Percentiles rank a stretch among this genome's conserved stretches.
These are phyloP conservation scores for Osmanthus fragrans DNA, from an alignment of 257 asterid genomes.

Conservation along the genomic window DNA sequence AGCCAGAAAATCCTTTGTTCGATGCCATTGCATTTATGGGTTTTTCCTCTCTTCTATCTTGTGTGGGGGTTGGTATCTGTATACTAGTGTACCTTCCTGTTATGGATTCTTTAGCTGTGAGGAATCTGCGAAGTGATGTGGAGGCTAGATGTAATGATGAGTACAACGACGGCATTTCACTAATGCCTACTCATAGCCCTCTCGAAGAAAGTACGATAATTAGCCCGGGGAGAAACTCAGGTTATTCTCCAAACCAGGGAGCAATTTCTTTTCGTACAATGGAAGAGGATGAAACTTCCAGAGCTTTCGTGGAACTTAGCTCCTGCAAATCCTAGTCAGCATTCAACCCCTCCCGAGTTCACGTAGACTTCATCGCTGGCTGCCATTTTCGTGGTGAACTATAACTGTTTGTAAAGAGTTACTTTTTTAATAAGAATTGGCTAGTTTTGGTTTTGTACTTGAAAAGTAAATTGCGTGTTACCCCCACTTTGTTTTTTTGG, in stretches of 20 bases:
- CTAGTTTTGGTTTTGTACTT: constrained; percentile 34
- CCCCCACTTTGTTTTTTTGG: constrained; percentile 55
- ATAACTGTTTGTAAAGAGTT: constrained; percentile 56
- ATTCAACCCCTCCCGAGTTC: constrained; percentile 64
- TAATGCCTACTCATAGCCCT: constrained; percentile 64
- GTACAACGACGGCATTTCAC: constrained; percentile 53
- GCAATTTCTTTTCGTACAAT: constrained; percentile 63
- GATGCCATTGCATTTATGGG: constrained; percentile 67
- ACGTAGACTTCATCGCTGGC: constrained; percentile 72
- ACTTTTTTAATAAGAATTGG: constrained; percentile 42
- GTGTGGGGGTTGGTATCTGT: constrained; percentile 61
- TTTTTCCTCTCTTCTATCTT: constrained; percentile 65
- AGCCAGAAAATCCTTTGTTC: constrained; percentile 46
- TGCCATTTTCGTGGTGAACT: constrained; percentile 61
- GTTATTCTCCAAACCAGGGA: constrained; percentile 49
- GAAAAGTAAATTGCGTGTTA: constrained; percentile 50
- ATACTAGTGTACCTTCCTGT: constrained; percentile 72
- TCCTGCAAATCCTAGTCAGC: constrained; percentile 62
- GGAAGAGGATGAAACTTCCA: constrained; percentile 54
- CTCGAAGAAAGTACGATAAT: constrained; percentile 38
- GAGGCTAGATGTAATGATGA: constrained; percentile 55
- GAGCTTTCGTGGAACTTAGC: constrained; percentile 83
- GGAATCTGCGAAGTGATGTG: constrained; percentile 49
- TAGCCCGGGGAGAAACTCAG: constrained; percentile 48
- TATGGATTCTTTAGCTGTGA: constrained; percentile 75